Evolutionary conservation across 2,329 filamentous ascomycete genomes (phyloP).

Genomic region (Neoascochyta sp.): DNA sequence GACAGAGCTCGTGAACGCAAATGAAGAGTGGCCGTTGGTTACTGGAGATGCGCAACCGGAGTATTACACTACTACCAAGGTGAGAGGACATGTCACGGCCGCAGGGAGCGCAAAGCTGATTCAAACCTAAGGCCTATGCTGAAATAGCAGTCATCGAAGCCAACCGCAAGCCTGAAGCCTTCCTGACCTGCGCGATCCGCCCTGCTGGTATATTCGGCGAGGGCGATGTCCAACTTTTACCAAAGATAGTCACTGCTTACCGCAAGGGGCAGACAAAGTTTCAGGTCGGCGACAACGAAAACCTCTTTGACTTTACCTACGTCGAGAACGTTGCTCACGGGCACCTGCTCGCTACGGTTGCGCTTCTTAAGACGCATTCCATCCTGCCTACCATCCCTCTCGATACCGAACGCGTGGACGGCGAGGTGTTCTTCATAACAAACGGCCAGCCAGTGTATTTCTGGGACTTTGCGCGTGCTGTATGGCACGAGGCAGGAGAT

Average conservation of each 20-base stretch:
- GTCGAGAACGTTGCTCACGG: conserved; percentile 52
- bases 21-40: conserved; percentile 47
- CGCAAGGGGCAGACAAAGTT: conserved; percentile 48
- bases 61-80: conserved; percentile 52
- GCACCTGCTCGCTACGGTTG: conserved; percentile 50
- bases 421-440: conserved; percentile 52
- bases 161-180: conserved; percentile 45
- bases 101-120: background rate
- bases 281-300: conserved; percentile 51
- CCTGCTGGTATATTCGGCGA: conserved; percentile 52
- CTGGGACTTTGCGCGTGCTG: conserved; percentile 49
- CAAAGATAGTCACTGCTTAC: conserved; percentile 45
- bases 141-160: conserved; percentile 48
- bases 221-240: conserved; percentile 46
- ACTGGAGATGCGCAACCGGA: conserved; percentile 47
- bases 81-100: conserved; percentile 6
- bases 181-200: conserved; percentile 50
- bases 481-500: conserved; percentile 46
- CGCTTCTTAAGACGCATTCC: conserved; percentile 46
- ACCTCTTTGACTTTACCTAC: conserved; percentile 54
- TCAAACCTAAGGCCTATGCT: conserved; percentile 39
- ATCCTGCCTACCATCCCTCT: conserved; percentile 39
- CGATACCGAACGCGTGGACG: conserved; percentile 46
- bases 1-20: conserved; percentile 47
- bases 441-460: conserved; percentile 51